A percentile compares a stretch with the other conserved stretches of the same genome.
These are phyloP conservation scores for Phlegmacium glaucopus DNA, from an alignment of 768 basidiomycete species.

Conservation along the genomic window DNA sequence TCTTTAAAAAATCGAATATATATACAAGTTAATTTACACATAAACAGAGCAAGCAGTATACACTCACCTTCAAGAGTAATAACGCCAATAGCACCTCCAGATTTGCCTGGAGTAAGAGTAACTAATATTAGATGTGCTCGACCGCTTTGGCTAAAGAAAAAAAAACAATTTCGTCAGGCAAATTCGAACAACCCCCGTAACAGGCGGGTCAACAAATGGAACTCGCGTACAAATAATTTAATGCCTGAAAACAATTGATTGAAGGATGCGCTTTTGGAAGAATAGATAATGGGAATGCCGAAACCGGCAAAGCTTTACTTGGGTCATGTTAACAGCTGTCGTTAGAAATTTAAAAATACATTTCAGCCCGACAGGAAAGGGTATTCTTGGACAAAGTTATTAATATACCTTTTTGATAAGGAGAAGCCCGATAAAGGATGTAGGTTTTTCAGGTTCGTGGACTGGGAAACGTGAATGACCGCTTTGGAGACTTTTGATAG, in stretches of 20 bases:
- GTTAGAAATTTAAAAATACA: not conserved
- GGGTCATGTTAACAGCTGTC: constrained; percentile 85
- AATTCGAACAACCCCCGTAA: not conserved
- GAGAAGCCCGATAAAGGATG: constrained; percentile 77
- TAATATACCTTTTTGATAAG: constrained; percentile 62
- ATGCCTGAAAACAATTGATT: constrained; percentile 92
- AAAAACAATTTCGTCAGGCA: not conserved
- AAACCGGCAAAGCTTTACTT: constrained; percentile 65
- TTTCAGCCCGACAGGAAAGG: not conserved
- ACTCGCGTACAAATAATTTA: constrained; percentile 81
- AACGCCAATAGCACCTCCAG: constrained; percentile 86
- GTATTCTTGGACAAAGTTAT: constrained; percentile 4
- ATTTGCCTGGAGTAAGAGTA: constrained; percentile 75
- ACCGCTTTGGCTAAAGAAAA: constrained; percentile 73
- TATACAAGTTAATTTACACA: constrained; percentile 1
- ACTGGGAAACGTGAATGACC: constrained; percentile 95
- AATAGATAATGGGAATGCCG: constrained; percentile 74
- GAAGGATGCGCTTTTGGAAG: constrained; percentile 86
- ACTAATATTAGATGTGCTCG: constrained; percentile 90
- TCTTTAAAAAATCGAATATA: constrained; percentile 34
- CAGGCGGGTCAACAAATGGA: no score
- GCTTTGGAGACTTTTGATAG: constrained; percentile 63
- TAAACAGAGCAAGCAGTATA: not conserved
- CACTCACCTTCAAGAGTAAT: constrained; percentile 77
- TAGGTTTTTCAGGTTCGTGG: constrained; percentile 65